Evolutionary conservation across 108 stramenopile genomes (phyloP).

Genomic region (Nannochloropsis gaditana): DNA sequence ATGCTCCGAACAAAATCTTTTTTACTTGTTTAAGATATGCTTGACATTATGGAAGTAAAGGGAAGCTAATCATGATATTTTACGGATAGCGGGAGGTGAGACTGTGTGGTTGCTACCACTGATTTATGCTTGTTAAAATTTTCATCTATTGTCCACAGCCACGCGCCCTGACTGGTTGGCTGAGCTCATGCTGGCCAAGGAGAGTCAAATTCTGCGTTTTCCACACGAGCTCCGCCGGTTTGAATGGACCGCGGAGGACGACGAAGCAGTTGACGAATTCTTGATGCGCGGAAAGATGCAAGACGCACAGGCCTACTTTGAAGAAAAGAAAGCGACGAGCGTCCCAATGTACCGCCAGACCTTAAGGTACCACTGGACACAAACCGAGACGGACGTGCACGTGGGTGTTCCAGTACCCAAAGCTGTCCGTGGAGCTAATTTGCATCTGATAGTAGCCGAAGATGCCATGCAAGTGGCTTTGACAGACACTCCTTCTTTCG

Average conservation of each 20-base stretch:
- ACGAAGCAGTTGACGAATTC: constrained; percentile 10
- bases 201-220: constrained; percentile 11
- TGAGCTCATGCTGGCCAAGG: not conserved
- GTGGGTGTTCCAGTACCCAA: not conserved
- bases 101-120: no score
- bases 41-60: no score
- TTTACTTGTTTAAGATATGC: no score
- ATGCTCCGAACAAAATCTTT: no score
- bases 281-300: not conserved
- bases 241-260: not conserved
- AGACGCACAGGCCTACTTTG: not conserved
- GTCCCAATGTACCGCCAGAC: constrained; percentile 17
- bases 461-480: constrained; percentile 8
- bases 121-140: no score
- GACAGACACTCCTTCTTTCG: not conserved
- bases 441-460: constrained; percentile 5
- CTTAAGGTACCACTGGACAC: not conserved
- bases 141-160: not conserved
- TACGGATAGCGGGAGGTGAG: no score
- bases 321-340: constrained; percentile 14
- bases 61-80: no score
- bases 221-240: constrained; percentile 15
- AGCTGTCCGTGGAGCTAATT: constrained; percentile 6
- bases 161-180: not conserved
- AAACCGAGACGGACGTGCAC: not conserved